Base-by-base conservation (phyloP, 495 filamentous ascomycete genomes). In the Penicillium crystallinum region DNA sequence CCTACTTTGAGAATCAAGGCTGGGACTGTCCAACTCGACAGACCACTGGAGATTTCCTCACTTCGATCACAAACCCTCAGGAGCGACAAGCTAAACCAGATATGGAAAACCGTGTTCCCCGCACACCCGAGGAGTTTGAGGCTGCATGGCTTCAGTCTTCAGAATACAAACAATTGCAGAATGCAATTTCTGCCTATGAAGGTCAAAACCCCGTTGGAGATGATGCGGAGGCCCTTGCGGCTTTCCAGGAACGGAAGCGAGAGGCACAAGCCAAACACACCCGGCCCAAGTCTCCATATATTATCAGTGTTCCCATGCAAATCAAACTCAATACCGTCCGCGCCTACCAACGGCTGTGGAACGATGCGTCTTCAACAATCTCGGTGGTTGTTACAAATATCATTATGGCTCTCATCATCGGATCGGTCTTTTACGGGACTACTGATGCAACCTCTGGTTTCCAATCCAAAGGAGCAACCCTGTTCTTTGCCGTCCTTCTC, bases 401-500 rank as follows among this genome's bases (percentile, higher is more conserved):
- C 40, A 64, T 81, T 57, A 85, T 93, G 79, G 77, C 88, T 22
- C 71, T 96, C 30, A 86, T 96, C 59, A 82, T 95, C 56, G 83
- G 86, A 30, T 86, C 81, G 46, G 84, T 95, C 31, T 96, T 91
- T 71, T 95, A 85, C 69, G 86, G 91, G 51, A 70, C 91, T 4
- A 67, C 78, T 18, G 64, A 23, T 71, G 74, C 48, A 82, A 89
- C 38, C 55, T 66, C 45, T 78, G 79, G 67, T 21, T 91, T 96
- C 72, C 86, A 79, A 69, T 76, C 80, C 47, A 79, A 86, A 41
- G 88, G 87, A 29, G 87, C 86, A 41, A 74, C 90, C 1, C 74
- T 96, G 18, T 96, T 96, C 79, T 95, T 95, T 57, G 88, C 89
- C 35, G 83, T 91, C 56, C 76, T 96, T 14, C 61, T 78, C 18